A percentile compares a stretch with the other conserved stretches of the same genome.
These are phyloP conservation scores for Phytophthora melonis DNA, from an alignment of 352 stramenopile genomes.

Conservation along the genomic window DNA sequence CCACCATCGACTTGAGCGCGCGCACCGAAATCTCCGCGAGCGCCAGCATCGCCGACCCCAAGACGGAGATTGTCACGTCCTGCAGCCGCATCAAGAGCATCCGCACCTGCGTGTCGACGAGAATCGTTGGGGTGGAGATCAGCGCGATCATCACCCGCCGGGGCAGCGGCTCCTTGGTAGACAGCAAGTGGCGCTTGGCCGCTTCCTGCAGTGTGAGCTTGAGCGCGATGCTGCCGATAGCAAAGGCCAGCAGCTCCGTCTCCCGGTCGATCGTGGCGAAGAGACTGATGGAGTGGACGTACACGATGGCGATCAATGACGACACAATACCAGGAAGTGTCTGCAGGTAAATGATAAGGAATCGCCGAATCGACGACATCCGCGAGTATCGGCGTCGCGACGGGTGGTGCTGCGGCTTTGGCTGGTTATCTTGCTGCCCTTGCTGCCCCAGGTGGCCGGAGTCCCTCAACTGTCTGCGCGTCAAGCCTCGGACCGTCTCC, in stretches of 20 bases:
- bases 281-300: constrained; percentile 26
- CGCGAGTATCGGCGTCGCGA: constrained; percentile 4
- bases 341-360: constrained; percentile 11
- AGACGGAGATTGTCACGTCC: constrained; percentile 21
- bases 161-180: background rate
- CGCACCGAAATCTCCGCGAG: constrained; percentile 34
- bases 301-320: constrained; percentile 11
- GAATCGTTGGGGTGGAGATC: constrained; percentile 38
- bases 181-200: constrained; percentile 11
- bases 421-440: background rate
- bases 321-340: background rate
- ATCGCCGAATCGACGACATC: background rate
- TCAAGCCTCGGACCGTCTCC: constrained; percentile 19
- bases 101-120: constrained; percentile 47
- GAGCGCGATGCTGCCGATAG: constrained; percentile 16
- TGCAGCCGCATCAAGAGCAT: constrained; percentile 37
- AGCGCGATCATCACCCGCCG: constrained; percentile 16
- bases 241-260: constrained; percentile 15
- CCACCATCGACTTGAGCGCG: constrained; percentile 22
- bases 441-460: background rate
- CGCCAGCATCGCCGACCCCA: constrained; percentile 24
- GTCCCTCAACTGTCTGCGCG: background rate
- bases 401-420: background rate
- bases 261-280: constrained; percentile 3
- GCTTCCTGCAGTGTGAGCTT: constrained; percentile 22